Evolutionary conservation across 2,329 filamentous ascomycete species (phyloP), one percentile per base, ranked within the genome.

Genomic region (Leptographium galeiforme): DNA sequence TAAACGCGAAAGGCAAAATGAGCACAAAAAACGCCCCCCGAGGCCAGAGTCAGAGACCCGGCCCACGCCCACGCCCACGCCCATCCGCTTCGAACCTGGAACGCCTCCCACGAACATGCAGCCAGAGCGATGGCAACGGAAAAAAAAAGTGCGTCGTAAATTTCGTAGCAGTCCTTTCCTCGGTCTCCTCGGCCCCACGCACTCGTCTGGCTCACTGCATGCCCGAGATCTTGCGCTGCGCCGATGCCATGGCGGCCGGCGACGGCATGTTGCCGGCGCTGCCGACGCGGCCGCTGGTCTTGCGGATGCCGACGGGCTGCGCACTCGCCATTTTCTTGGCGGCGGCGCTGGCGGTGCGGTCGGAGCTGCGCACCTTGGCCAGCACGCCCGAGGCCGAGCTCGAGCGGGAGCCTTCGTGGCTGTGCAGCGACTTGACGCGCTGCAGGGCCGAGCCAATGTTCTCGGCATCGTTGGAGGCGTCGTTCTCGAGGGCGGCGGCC

Each of bases 391-490:
- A 76, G 34, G 75, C 74, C 57, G 76, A 79, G 14, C 70, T 67
- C 70, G 74, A 66, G 64, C 71, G 72, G 61, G 67, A 63, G 68
- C 64, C 57, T 12, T 54, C 40, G 40, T 78, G 79, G 60, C 81
- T 78, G 38, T 72, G 69, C 40, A 72, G 69, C 66, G 8, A 70
- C 68, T 85, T 84, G 44, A 76, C 75, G 36, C 72, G 61, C 62
- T 67, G 63, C 40, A 62, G 57, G 11, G 59, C 67, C 30, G 72
- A 67, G 36, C 82, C 81, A 65, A 84, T 76, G 61, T 89, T 89
- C 64, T 89, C 85, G 12, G 79, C 77, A 59, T 89, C 85, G 56
- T 85, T 79, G 19, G 80, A 82, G 13, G 81, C 76, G 60, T 84
- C 81, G 58, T 85, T 84, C 61, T 85, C 81, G 53, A 84, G 76